These are phyloP conservation scores for Nakazawaea siamensis DNA, from an alignment of 805 yeast genomes.

Conservation along the genomic window DNA sequence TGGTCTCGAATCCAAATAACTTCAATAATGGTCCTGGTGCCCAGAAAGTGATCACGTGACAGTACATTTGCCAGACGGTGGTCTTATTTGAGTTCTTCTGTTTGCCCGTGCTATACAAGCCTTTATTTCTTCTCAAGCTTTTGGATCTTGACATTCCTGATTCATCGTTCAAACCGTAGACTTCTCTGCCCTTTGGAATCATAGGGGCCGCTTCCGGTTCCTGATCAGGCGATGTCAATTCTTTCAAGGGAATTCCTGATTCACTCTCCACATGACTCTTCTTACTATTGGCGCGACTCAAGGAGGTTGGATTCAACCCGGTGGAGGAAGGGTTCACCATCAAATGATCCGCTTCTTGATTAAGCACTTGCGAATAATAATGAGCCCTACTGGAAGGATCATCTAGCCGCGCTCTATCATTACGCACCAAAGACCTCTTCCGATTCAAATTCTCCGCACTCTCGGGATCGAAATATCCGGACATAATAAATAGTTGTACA, in stretches of 20 bases:
- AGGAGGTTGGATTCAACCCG: conserved; percentile 51
- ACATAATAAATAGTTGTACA: no score
- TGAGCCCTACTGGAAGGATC: conserved; percentile 66
- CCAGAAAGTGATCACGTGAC: conserved; percentile 81
- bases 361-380: conserved; percentile 69
- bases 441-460: conserved; percentile 26
- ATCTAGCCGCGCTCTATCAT: conserved; percentile 54
- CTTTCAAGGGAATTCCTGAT: conserved; percentile 17
- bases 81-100: conserved; percentile 1
- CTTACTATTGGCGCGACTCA: conserved; percentile 1
- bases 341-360: conserved; percentile 54
- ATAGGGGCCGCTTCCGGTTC: background rate
- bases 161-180: conserved; percentile 57
- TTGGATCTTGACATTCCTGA: no score
- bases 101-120: background rate
- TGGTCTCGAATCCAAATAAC: conserved; percentile 69
- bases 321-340: conserved; percentile 62
- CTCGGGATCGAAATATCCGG: no score
- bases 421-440: conserved; percentile 71
- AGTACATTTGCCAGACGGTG: conserved; percentile 70
- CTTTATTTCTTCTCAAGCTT: conserved; percentile 4
- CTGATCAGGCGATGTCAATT: conserved; percentile 4
- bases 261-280: conserved; percentile 3
- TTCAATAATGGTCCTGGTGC: conserved; percentile 71
- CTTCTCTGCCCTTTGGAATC: conserved; percentile 31